Conservation (phyloP, 148 eudicot species). For the Heliamphora exappendiculata region DNA sequence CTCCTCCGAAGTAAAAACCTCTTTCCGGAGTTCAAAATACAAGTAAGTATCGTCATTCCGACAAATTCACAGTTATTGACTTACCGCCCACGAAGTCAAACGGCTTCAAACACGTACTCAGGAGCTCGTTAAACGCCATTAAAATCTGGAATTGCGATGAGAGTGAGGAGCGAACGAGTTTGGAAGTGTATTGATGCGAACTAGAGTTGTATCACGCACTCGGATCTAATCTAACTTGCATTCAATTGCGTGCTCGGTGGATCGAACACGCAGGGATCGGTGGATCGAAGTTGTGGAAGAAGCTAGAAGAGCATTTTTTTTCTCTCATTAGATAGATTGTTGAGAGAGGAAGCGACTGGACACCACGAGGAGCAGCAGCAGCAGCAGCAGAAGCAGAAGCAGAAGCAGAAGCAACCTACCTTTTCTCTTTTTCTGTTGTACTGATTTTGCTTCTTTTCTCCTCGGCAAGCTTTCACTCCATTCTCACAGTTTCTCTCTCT, state of each 20-base stretch:
- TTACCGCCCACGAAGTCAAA: conserved; percentile 13
- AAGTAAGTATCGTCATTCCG: not conserved
- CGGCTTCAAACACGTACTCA: not conserved
- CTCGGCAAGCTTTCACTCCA: too few relatives aligned
- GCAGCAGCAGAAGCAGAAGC: too few relatives aligned
- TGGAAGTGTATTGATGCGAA: conserved; percentile 1
- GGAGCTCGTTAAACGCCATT: not conserved
- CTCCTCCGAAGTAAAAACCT: not conserved
- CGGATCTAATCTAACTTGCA: conserved; percentile 10
- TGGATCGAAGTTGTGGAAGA: too few relatives aligned
- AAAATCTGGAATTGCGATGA: not conserved
- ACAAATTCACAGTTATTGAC: conserved; percentile 7
- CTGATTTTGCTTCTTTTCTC: too few relatives aligned
- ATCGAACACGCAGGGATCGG: too few relatives aligned
- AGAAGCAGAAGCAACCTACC: too few relatives aligned
- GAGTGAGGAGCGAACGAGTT: not conserved
- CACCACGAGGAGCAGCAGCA: too few relatives aligned
- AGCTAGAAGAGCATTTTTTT: too few relatives aligned
- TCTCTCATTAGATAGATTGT: too few relatives aligned
- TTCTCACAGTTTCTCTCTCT: too few relatives aligned
- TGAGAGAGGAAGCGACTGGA: too few relatives aligned
- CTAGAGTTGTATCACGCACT: not conserved
- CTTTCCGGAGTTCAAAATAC: not conserved
- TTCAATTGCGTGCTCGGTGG: conserved; percentile 9
- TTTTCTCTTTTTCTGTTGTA: too few relatives aligned